These are phyloP conservation scores for Artemisia annua DNA, from an alignment of 129 eudicot species.

Conservation along the genomic window DNA sequence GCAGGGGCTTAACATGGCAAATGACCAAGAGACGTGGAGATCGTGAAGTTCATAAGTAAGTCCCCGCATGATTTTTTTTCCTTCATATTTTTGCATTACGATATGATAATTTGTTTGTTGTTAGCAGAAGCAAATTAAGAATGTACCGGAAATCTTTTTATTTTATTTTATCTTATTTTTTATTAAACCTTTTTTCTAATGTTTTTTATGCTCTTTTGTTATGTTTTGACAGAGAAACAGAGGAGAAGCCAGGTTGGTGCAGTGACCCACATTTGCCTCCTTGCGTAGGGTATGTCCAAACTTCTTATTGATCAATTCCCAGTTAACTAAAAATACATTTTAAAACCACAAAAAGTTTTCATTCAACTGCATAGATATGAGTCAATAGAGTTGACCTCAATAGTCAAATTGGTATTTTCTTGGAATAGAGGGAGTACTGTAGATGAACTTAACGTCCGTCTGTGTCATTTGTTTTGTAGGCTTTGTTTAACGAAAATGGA, in stretches of 20 bases:
- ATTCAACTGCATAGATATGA: neutral
- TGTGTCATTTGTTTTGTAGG: too few species aligned
- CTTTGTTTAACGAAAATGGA: too few species aligned
- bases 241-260: slow-evolving; percentile 88
- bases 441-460: neutral
- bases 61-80: neutral
- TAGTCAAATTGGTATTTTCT: neutral
- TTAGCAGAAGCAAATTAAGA: neutral
- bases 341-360: neutral
- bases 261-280: slow-evolving; percentile 85
- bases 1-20: slow-evolving; percentile 62
- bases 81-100: neutral
- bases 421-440: neutral
- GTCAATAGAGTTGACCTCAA: neutral
- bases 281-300: slow-evolving; percentile 73
- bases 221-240: slow-evolving; percentile 45
- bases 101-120: neutral
- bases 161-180: too few species aligned
- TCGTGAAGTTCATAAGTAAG: slow-evolving; percentile 87
- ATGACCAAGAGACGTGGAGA: slow-evolving; percentile 71
- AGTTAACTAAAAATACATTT: neutral
- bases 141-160: neutral
- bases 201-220: slow-evolving; percentile 6
- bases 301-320: neutral
- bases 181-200: slow-evolving; percentile 5